Evolutionary conservation across 768 basidiomycete species (phyloP).

Genomic region (Mycena rosella): DNA sequence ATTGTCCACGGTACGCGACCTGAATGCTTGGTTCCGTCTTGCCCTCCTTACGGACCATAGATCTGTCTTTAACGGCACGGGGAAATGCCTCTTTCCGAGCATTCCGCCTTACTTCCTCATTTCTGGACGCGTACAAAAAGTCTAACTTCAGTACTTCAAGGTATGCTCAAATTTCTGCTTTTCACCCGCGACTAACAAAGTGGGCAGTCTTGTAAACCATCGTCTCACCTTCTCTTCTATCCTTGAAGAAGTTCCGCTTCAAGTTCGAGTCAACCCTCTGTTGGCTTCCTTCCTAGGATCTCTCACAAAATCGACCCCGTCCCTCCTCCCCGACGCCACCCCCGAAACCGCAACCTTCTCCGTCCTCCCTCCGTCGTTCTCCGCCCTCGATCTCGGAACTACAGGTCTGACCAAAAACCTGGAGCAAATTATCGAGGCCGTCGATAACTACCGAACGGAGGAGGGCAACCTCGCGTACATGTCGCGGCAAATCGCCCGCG

Average conservation of each 20-base stretch:
- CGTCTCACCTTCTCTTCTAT: constrained; percentile 88
- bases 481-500: constrained; percentile 88
- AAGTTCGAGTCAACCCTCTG: constrained; percentile 85
- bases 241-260: constrained; percentile 87
- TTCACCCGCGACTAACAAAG: constrained; percentile 35
- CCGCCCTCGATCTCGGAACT: constrained; percentile 77
- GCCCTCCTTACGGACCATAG: constrained; percentile 55
- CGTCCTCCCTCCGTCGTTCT: constrained; percentile 71
- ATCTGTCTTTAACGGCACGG: constrained; percentile 80
- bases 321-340: constrained; percentile 52
- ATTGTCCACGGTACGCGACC: constrained; percentile 79
- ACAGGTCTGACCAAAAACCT: constrained; percentile 80
- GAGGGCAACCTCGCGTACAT: constrained; percentile 94
- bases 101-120: constrained; percentile 84
- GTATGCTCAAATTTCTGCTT: constrained; percentile 56
- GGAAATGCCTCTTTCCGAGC: constrained; percentile 93
- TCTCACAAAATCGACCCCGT: constrained; percentile 63
- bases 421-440: constrained; percentile 86
- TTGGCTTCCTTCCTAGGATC: constrained; percentile 82
- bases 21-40: constrained; percentile 9
- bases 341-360: constrained; percentile 54
- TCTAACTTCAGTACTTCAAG: constrained; percentile 88
- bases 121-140: constrained; percentile 85
- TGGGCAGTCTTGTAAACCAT: constrained; percentile 78
- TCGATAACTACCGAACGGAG: constrained; percentile 90